Base-by-base conservation (phyloP, 371 early-diverging fungal species). In the Mucor plumbeus region DNA sequence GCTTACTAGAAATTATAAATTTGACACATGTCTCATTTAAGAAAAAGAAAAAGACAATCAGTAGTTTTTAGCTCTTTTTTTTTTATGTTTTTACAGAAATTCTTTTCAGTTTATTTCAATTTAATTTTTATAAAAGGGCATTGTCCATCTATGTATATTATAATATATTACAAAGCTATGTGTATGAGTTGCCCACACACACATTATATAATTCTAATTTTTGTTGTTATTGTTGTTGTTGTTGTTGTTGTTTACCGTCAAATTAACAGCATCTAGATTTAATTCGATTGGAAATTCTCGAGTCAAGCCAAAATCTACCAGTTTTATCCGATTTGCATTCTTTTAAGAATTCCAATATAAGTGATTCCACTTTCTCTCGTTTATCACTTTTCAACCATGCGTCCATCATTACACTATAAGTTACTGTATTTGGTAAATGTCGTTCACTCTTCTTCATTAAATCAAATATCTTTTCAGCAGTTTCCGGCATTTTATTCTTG, bases 391-490 rank as follows among this genome's bases (percentile, higher is more conserved):
- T 62, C 17, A 68, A 63, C 71, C 83, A 83, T 4, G 72, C 80
- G 33, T 80, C 77, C 48, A 86, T 73, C 72, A 88, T 67, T 3
- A 70, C 76, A 50, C 69, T 77, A 59, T 79, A 84, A 11, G 84
- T 84, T 0, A 70, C 68, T 3, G 84, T 79, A 53, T 78, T 80
- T 0, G 84, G 84, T 15, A 62, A 35, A 31, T 74, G 66, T 15
- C 57, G 48, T 7, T 48, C 35, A 21, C 72, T 74, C 11, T 69
- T 65, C 35, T 73, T 68, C 84, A 84, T 81, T 57, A 81, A 61
- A 17, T 79, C 71, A 60, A 84, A 84, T 19, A 84, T 79, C 62
- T 73, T 67, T 48, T 77, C 71, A 6, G 81, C 82, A 14, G 74
- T 74, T 47, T 79, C 80, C n/a, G 74, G 73, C 63, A 71, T 67